These are phyloP conservation scores for Aspergillus tamarii DNA, from an alignment of 2,329 filamentous ascomycete species.

Conservation along the genomic window DNA sequence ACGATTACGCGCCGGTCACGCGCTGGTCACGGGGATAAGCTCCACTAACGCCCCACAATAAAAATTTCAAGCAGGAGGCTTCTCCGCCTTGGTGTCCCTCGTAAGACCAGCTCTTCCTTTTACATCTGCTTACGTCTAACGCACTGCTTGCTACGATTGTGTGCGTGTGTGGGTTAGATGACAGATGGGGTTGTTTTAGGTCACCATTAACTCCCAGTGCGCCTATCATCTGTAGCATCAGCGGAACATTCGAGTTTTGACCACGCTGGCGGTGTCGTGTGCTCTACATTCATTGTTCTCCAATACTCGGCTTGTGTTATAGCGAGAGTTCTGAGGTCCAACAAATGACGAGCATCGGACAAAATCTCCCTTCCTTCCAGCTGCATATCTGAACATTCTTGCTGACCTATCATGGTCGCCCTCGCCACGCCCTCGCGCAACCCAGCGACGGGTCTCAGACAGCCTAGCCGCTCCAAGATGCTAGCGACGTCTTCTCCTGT, in stretches of 20 bases:
- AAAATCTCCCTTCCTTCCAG: slow-evolving; percentile 11
- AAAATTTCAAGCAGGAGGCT: slow-evolving; percentile 10
- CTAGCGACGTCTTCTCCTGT: slow-evolving; percentile 34
- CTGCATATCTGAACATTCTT: slow-evolving; percentile 13
- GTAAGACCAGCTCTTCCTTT: neutral
- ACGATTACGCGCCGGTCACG: slow-evolving; percentile 4
- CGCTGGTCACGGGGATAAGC: slow-evolving; percentile 2
- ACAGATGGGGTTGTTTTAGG: slow-evolving; percentile 20
- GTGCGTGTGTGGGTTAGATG: slow-evolving; percentile 19
- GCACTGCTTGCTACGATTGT: neutral
- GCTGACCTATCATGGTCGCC: slow-evolving; percentile 36
- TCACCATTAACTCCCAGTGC: slow-evolving; percentile 6
- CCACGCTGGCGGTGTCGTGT: slow-evolving; percentile 21
- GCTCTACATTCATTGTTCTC: slow-evolving; percentile 13
- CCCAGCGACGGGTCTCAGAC: slow-evolving; percentile 30
- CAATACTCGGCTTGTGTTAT: neutral
- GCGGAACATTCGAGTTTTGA: slow-evolving; percentile 17
- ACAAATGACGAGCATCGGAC: slow-evolving; percentile 26
- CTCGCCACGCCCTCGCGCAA: slow-evolving; percentile 33
- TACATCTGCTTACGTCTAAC: slow-evolving; percentile 12
- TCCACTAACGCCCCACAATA: slow-evolving; percentile 1
- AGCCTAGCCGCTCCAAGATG: slow-evolving; percentile 35
- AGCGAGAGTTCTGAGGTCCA: slow-evolving; percentile 15
- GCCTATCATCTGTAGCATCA: slow-evolving; percentile 21
- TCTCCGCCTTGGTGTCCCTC: slow-evolving; percentile 2